Evolutionary conservation across 78 protist genomes (phyloP).

Genomic region (Andalucia godoyi): DNA sequence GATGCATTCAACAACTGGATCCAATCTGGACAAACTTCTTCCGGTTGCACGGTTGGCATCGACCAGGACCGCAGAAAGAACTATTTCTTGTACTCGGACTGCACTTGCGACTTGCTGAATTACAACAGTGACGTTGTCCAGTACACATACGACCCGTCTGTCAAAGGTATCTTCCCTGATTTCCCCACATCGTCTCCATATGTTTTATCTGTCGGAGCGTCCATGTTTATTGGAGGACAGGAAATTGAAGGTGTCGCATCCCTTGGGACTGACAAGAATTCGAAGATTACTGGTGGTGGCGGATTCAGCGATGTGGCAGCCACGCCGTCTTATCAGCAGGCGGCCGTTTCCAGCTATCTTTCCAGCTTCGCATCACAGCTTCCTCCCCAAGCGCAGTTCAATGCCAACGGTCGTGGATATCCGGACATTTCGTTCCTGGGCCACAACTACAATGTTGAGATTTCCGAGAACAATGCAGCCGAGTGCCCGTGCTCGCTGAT

Average conservation of each 20-base stretch:
- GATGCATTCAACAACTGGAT: no score
- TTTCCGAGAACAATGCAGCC: neutral
- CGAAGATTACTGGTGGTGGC: no score
- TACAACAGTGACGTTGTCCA: neutral
- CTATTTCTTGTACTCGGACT: no score
- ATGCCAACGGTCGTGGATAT: conserved; percentile 17
- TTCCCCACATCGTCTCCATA: conserved; percentile 14
- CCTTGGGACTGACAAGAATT: no score
- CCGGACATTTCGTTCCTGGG: conserved; percentile 36
- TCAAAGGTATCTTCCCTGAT: neutral
- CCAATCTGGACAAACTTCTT: no score
- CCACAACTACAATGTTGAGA: neutral
- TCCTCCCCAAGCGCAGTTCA: conserved; percentile 2
- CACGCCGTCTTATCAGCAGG: conserved; percentile 1
- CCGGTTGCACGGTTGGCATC: no score
- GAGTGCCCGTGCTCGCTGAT: neutral
- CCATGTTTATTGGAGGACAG: neutral
- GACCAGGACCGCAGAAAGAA: no score
- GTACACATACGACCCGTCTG: neutral
- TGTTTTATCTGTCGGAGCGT: conserved; percentile 16
- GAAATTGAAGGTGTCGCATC: neutral
- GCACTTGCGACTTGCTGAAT: no score
- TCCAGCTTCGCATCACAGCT: neutral
- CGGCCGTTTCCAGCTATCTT: conserved; percentile 7
- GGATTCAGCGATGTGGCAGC: conserved; percentile 11